Evolutionary conservation across 2,329 filamentous ascomycete species (phyloP), one percentile per base, ranked within the genome.

Genomic region (Dendrostoma leiphaemia): DNA sequence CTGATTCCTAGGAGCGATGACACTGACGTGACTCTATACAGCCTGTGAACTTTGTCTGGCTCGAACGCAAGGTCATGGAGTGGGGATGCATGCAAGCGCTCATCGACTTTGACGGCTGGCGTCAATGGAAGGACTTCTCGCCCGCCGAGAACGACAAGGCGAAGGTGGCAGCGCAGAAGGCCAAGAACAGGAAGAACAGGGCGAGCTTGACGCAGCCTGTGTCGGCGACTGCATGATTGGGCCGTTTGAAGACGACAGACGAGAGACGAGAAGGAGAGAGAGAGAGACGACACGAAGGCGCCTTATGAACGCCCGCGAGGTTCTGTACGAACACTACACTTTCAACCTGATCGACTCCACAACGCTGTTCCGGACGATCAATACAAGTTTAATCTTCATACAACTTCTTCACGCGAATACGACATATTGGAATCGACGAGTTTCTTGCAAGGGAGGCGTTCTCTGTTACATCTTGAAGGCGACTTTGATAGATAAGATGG

Each of bases 81-180:
- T 99, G 94, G 94, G 94, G 94, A 53, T 97, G 94, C 76, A 99
- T 99, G 94, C 94, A 97, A 75, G 94, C 94, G 9, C 81, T 99
- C 23, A 97, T 99, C 65, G 94, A 99, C 74, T 97, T 94, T 68
- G 93, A 97, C 69, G 94, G 94, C 58, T 99, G 94, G 94, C 84
- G 92, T 52, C 91, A 91, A 71, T 99, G 94, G 94, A 96, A 96
- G 70, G 90, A 94, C 65, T 93, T 90, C 66, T 77, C 76, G 8
- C 74, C 78, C 54, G 76, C 34, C 15, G 48, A 37, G 15, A 54
- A 53, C 4, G 57, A 56, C 9, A 57, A 51, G 50, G 44, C 47
- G 10, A 45, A 51, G 13, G 28, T 29, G 8, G 43, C 46, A 12
- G 52, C 52, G 3, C 49, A 53, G 26, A 59, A 57, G 38, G 52